Conservation (phyloP, 2,329 filamentous ascomycete genomes). For the Fusarium illudens region DNA sequence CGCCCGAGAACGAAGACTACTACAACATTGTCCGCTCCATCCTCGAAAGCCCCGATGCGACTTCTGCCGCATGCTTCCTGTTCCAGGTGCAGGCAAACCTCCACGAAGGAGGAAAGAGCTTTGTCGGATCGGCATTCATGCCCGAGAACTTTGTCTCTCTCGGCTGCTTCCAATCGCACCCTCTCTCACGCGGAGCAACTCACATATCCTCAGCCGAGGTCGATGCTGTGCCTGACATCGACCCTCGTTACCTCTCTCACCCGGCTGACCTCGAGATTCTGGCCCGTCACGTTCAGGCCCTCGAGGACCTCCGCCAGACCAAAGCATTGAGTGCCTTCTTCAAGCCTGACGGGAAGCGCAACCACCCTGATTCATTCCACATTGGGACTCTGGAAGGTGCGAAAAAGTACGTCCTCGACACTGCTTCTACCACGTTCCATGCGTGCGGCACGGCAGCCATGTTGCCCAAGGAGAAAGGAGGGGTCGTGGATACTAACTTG, state of each 20-base stretch:
- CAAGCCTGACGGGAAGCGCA: neutral
- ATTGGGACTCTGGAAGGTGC: neutral
- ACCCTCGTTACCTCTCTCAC: neutral
- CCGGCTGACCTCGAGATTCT: neutral
- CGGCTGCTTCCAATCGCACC: neutral
- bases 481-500: neutral
- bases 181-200: neutral
- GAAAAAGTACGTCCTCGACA: neutral
- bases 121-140: neutral
- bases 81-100: neutral
- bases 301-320: neutral
- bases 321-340: neutral
- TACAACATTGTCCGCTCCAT: neutral
- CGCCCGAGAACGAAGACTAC: neutral
- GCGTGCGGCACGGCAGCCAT: neutral
- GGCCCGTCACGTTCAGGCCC: neutral
- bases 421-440: neutral
- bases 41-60: neutral
- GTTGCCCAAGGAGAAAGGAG: neutral
- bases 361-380: neutral
- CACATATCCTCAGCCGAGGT: neutral
- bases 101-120: neutral
- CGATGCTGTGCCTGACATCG: neutral
- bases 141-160: neutral
- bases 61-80: neutral